Percentiles rank a stretch among this genome's conserved stretches.
phyloP scores from a whole-genome alignment of 2,329 filamentous ascomycete genomes.

The Fusarium solani-melongenae region DNA sequence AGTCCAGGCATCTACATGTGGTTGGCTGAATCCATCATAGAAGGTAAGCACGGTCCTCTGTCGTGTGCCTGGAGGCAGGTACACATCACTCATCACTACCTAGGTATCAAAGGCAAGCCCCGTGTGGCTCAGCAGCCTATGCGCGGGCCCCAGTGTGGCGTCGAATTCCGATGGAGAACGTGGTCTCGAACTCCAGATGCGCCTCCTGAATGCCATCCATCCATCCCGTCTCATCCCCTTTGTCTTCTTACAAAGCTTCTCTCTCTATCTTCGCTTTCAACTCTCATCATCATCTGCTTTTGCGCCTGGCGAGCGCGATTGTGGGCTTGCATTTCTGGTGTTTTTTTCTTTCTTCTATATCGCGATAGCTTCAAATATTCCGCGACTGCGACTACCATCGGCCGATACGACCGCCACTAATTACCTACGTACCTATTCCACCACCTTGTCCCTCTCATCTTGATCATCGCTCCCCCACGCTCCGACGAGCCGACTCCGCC shows the following conservation, averaged over 20 bases:
- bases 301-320: constrained; percentile 35
- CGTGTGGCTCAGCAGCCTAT: constrained; percentile 30
- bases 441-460: constrained; percentile 11
- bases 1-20: neutral
- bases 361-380: constrained; percentile 19
- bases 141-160: constrained; percentile 23
- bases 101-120: constrained; percentile 12
- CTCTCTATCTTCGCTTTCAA: constrained; percentile 17
- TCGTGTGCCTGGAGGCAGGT: neutral
- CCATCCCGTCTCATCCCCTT: constrained; percentile 20
- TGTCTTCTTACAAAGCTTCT: constrained; percentile 10
- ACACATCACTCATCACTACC: neutral
- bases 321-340: constrained; percentile 23
- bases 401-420: constrained; percentile 32
- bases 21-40: neutral
- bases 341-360: constrained; percentile 18
- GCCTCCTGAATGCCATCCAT: constrained; percentile 34
- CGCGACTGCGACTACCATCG: constrained; percentile 7
- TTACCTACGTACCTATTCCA: constrained; percentile 8
- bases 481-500: constrained; percentile 4
- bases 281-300: constrained; percentile 26
- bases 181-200: constrained; percentile 35
- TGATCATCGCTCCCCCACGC: constrained; percentile 8
- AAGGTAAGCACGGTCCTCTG: neutral
- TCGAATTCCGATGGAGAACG: constrained; percentile 32